phyloP scores from a whole-genome alignment of 2,329 filamentous ascomycete species.

The Xylaria sp. region DNA sequence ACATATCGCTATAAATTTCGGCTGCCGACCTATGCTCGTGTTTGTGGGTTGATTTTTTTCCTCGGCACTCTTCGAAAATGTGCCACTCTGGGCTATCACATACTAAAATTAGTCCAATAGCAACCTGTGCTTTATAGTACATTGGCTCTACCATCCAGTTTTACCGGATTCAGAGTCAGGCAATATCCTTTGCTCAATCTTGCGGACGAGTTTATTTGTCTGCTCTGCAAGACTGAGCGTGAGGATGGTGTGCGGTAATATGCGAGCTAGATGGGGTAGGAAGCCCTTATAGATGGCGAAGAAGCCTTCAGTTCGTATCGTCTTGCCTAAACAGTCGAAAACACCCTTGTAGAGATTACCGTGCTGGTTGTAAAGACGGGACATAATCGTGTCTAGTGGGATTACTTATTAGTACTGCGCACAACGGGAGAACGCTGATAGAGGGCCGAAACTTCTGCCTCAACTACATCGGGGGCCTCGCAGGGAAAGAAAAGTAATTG shows the following conservation, averaged over 20 bases:
- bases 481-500: constrained; percentile 26
- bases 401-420: constrained; percentile 10
- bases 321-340: constrained; percentile 92
- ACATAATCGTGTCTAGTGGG: constrained; percentile 89
- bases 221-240: constrained; percentile 95
- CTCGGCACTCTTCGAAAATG: neutral
- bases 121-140: neutral
- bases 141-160: constrained; percentile 27
- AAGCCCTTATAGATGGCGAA: constrained; percentile 98
- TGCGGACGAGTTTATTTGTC: constrained; percentile 91
- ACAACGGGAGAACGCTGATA: neutral
- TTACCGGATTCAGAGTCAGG: constrained; percentile 53
- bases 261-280: constrained; percentile 91
- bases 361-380: constrained; percentile 97
- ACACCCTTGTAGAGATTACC: constrained; percentile 96
- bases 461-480: neutral
- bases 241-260: constrained; percentile 94
- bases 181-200: constrained; percentile 73
- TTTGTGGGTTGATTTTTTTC: neutral
- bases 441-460: neutral
- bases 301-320: constrained; percentile 88
- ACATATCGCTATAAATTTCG: neutral
- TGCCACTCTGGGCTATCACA: neutral
- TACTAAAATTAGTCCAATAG: constrained; percentile 1
- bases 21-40: neutral